Evolutionary conservation across 371 early-diverging fungal genomes (phyloP).

Genomic region (Blyttiomyces sp.): DNA sequence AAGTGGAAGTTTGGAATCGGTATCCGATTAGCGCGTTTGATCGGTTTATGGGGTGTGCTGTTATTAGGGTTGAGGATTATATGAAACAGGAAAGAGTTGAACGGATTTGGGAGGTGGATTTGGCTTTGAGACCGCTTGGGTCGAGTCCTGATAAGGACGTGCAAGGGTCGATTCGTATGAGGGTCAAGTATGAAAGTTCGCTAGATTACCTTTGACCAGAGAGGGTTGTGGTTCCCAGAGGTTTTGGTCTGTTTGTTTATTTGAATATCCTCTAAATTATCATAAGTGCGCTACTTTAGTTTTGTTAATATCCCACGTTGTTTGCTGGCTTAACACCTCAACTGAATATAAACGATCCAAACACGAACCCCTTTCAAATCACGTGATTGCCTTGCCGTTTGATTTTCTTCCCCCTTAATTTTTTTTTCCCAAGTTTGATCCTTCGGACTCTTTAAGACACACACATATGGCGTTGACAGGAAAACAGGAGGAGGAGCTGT

Average conservation of each 20-base stretch:
- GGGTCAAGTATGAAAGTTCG: conserved; percentile 19
- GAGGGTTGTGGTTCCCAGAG: not conserved
- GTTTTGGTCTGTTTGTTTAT: too few relatives aligned
- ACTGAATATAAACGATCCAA: too few relatives aligned
- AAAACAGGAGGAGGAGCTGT: conserved; percentile 41
- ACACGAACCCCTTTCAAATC: too few relatives aligned
- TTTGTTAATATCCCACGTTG: too few relatives aligned
- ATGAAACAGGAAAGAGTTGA: conserved; percentile 8
- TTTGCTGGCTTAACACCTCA: too few relatives aligned
- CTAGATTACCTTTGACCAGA: conserved; percentile 11
- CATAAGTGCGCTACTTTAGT: too few relatives aligned
- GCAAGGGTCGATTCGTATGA: conserved; percentile 11
- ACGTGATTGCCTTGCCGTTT: too few relatives aligned
- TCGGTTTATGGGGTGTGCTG: conserved; percentile 17
- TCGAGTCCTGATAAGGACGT: not conserved
- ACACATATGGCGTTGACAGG: conserved; percentile 25
- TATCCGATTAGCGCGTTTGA: not conserved
- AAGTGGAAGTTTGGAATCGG: conserved; percentile 22
- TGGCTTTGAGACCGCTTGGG: not conserved
- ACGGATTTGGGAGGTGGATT: conserved; percentile 22
- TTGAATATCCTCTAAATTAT: too few relatives aligned
- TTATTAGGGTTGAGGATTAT: conserved; percentile 18
- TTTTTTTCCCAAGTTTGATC: too few relatives aligned
- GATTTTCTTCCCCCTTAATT: too few relatives aligned
- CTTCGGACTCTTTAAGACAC: too few relatives aligned